phyloP scores from a whole-genome alignment of 352 stramenopile genomes.

The Peronospora destructor region DNA sequence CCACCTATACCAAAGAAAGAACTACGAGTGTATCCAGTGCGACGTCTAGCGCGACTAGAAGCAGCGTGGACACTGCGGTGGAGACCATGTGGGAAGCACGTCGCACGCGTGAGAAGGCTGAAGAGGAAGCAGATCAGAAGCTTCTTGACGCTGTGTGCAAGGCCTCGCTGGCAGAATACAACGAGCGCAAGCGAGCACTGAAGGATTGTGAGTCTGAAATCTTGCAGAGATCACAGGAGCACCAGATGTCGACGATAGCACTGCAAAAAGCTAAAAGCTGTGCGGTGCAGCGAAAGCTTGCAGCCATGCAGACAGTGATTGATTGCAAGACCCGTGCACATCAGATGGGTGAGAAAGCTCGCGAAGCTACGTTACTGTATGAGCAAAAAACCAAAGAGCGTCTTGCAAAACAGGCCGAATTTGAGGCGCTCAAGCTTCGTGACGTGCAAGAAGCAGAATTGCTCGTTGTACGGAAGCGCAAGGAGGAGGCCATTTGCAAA shows the following conservation, averaged over 20 bases:
- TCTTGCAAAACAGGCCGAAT: conserved; percentile 42
- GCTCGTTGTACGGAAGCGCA: conserved; percentile 42
- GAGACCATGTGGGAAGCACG: conserved; percentile 65
- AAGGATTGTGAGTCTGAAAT: conserved; percentile 45
- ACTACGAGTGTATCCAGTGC: conserved; percentile 11
- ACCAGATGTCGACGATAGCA: conserved; percentile 27
- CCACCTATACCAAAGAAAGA: conserved; percentile 3
- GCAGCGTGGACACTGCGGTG: conserved; percentile 32
- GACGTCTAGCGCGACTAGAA: conserved; percentile 19
- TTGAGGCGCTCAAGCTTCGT: conserved; percentile 38
- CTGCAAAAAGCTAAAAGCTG: conserved; percentile 38
- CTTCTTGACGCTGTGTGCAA: conserved; percentile 72
- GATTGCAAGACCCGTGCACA: conserved; percentile 57
- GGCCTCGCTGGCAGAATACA: conserved; percentile 68
- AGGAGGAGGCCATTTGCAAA: conserved; percentile 53
- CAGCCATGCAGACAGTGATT: conserved; percentile 70
- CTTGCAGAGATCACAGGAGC: conserved; percentile 23
- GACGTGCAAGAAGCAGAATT: conserved; percentile 40
- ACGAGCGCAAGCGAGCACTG: conserved; percentile 55
- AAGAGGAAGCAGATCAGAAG: conserved; percentile 60
- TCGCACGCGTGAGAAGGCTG: conserved; percentile 38
- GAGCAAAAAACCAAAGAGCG: conserved; percentile 53
- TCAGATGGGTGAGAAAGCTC: conserved; percentile 56
- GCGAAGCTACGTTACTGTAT: conserved; percentile 49
- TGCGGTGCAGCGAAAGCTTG: conserved; percentile 53